These are phyloP conservation scores for Pyropia haitanensis DNA, from an alignment of 23 red algal genomes.

Conservation along the genomic window DNA sequence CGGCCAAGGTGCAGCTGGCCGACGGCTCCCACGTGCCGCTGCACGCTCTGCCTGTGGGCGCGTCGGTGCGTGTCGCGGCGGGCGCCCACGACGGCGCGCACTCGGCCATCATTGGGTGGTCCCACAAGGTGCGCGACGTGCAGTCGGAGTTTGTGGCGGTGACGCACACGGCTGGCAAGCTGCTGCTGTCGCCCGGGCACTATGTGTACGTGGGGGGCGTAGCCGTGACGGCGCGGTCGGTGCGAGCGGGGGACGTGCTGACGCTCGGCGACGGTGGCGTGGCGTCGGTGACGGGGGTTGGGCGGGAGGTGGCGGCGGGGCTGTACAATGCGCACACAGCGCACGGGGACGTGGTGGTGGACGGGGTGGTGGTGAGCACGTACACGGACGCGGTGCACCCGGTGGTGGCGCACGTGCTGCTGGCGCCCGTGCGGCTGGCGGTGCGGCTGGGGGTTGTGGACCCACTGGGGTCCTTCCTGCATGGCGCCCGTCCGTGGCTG, in stretches of 20 bases:
- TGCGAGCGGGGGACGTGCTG: slow-evolving; percentile 28
- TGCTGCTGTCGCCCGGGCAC: slow-evolving; percentile 32
- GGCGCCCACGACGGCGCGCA: too few species aligned
- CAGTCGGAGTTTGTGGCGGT: slow-evolving; percentile 32
- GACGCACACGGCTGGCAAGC: slow-evolving; percentile 12
- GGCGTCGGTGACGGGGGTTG: slow-evolving; percentile 15
- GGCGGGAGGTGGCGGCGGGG: neutral
- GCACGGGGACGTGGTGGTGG: slow-evolving; percentile 8
- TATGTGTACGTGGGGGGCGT: slow-evolving; percentile 48
- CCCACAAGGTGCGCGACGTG: slow-evolving; percentile 29
- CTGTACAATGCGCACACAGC: slow-evolving; percentile 8
- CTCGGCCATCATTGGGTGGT: slow-evolving; percentile 48
- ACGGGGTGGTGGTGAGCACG: neutral
- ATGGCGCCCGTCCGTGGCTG: too few species aligned
- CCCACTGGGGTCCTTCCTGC: too few species aligned
- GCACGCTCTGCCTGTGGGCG: too few species aligned
- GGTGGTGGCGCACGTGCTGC: neutral
- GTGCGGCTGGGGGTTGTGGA: neutral
- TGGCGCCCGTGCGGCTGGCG: slow-evolving; percentile 2
- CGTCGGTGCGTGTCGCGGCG: too few species aligned
- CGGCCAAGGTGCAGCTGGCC: neutral
- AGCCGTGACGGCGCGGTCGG: slow-evolving; percentile 23
- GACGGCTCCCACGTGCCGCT: neutral
- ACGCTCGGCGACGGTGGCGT: slow-evolving; percentile 26
- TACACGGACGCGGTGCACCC: slow-evolving; percentile 5